Evolutionary conservation across 257 asterid genomes (phyloP), one percentile per base, ranked within the genome.

Genomic region (Penstemon eatonii): DNA sequence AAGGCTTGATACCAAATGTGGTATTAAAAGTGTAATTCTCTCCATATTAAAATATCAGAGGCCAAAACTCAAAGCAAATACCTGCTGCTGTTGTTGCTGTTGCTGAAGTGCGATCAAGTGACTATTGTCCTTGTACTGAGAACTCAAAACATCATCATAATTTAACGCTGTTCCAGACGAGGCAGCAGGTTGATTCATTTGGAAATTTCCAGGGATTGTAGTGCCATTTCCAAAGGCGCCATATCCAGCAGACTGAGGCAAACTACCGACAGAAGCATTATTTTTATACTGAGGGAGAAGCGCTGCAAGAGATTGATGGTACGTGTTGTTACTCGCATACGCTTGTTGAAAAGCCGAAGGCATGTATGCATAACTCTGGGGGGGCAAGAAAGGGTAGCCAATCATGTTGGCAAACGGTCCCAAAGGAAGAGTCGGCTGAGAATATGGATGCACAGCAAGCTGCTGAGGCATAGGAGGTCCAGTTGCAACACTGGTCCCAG

Each of bases 221-320:
- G 79, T 49, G 12, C 82, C 66, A 59, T 53, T 84, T 37, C 88
- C 91, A 59, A 84, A 80, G 56, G 75, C 85, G 65, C 86, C 84
- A 56, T 89, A 91, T 40, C 95, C 96, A 70, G 94, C 90, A 60
- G 97, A 82, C 67, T 89, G 96, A 58, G 93, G 90, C 75, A 87
- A 73, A 69, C 87, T 91, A 76, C 85, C 82, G 42, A 80, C 90
- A 7, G 93, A 79, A 47, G 66, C 78, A 37, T 84, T 89, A 49
- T 80, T 85, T 74, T 87, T 89, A 69, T 84, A 89, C 63, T 80
- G 87, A 51, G 89, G 93, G 62, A 82, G 95, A 70, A 78, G 55
- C 5, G 95, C 91, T 0, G 91, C 87, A 52, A 87, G 78, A 65
- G 93, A 82, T 66, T 91, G 93, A 73, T 83, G 92, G 70, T 91